These are phyloP conservation scores for Bacidia gigantensis DNA, from an alignment of 495 filamentous ascomycete species.

Conservation along the genomic window DNA sequence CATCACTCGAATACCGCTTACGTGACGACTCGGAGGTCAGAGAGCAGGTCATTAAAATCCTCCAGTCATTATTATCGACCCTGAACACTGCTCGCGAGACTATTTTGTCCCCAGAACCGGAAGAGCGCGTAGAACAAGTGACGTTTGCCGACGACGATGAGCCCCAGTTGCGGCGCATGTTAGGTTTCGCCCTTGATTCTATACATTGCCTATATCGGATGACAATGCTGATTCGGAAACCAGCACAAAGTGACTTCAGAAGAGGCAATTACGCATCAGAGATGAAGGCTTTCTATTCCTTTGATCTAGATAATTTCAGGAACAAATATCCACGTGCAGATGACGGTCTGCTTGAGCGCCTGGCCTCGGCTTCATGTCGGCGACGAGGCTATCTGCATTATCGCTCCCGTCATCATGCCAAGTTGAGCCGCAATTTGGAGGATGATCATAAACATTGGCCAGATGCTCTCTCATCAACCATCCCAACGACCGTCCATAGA, in stretches of 20 bases:
- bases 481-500: too few species aligned
- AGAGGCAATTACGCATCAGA: conserved; percentile 14
- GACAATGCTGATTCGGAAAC: conserved; percentile 18
- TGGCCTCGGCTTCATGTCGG: conserved; percentile 29
- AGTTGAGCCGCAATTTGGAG: conserved; percentile 17
- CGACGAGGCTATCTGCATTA: conserved; percentile 31
- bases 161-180: background rate
- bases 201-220: conserved; percentile 14
- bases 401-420: conserved; percentile 25
- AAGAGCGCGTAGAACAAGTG: background rate
- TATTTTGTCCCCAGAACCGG: background rate
- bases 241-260: conserved; percentile 23
- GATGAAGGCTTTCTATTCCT: conserved; percentile 16
- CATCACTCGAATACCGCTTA: conserved; percentile 9
- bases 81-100: background rate
- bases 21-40: background rate
- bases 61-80: background rate
- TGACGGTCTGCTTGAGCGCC: conserved; percentile 19
- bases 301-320: conserved; percentile 18
- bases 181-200: conserved; percentile 1
- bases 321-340: conserved; percentile 18
- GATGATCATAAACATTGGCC: background rate
- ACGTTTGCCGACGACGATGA: background rate
- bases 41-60: background rate
- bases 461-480: background rate